phyloP scores from a whole-genome alignment of 1,284 basidiomycete genomes.

The Earliella scabrosa region DNA sequence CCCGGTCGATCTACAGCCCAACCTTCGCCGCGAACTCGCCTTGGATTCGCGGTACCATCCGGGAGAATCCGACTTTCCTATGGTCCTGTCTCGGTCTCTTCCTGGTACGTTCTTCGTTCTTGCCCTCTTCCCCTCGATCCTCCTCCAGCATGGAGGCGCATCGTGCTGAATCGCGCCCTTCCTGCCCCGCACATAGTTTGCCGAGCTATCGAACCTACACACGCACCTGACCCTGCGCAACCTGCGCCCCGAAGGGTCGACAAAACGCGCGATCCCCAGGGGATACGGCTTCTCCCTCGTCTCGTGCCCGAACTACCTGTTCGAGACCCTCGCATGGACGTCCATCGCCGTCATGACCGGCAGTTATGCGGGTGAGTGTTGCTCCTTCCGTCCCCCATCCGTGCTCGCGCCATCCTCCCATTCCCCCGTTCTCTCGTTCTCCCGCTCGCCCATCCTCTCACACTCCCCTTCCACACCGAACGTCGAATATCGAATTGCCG shows the following conservation, averaged over 20 bases:
- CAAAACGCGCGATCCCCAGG: conserved; percentile 81
- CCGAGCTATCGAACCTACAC: conserved; percentile 87
- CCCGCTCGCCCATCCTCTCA: background rate
- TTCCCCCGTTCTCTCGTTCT: too few species aligned
- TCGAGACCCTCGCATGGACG: conserved; percentile 84
- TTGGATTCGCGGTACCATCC: conserved; percentile 69
- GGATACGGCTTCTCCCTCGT: conserved; percentile 89
- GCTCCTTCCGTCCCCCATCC: too few species aligned
- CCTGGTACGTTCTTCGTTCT: conserved; percentile 59
- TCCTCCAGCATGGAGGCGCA: too few species aligned
- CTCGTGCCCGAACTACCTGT: conserved; percentile 95
- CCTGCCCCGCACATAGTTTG: conserved; percentile 55
- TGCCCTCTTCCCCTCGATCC: too few species aligned
- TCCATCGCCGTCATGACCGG: conserved; percentile 81
- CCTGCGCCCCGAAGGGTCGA: conserved; percentile 84
- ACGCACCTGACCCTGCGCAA: conserved; percentile 85
- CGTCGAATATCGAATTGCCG: too few species aligned
- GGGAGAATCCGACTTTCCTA: conserved; percentile 73
- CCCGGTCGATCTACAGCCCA: conserved; percentile 82
- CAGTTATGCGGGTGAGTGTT: conserved; percentile 72
- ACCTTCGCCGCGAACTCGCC: conserved; percentile 63
- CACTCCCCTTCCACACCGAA: background rate
- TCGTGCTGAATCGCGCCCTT: background rate
- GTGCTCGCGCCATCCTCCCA: too few species aligned
- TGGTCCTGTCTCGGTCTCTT: conserved; percentile 71